phyloP scores from a whole-genome alignment of 2,329 filamentous ascomycete species.

The Penicillium sp. region DNA sequence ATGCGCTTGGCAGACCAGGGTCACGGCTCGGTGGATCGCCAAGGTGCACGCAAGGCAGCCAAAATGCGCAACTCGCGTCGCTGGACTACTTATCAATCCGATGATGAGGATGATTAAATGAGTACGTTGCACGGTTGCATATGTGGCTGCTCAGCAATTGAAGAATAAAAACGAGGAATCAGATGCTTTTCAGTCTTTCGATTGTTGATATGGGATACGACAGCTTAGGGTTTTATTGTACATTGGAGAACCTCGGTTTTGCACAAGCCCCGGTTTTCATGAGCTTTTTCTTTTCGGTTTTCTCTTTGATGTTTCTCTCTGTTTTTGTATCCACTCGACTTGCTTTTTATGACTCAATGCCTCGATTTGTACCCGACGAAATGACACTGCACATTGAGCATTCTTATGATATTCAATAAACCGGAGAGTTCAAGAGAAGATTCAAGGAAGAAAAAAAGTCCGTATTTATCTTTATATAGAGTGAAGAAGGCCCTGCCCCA shows the following conservation, averaged over 20 bases:
- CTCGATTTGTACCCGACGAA: background rate
- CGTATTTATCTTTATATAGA: constrained; percentile 7
- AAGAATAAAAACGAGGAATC: background rate
- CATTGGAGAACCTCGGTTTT: background rate
- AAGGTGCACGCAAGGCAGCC: constrained; percentile 26
- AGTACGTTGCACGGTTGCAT: background rate
- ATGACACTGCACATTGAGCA: background rate
- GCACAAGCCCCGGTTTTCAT: background rate
- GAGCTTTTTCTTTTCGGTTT: background rate
- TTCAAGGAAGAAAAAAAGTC: background rate
- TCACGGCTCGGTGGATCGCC: constrained; percentile 22
- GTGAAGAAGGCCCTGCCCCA: constrained; percentile 11
- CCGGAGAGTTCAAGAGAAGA: background rate
- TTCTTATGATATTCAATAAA: background rate
- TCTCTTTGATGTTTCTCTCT: background rate
- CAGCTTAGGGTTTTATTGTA: background rate
- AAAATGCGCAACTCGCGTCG: constrained; percentile 28
- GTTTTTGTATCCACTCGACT: background rate
- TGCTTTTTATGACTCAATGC: background rate
- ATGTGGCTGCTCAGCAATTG: background rate
- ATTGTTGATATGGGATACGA: background rate
- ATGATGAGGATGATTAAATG: constrained; percentile 23
- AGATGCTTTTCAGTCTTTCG: background rate
- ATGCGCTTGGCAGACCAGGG: constrained; percentile 27
- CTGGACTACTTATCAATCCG: constrained; percentile 29